Evolutionary conservation across 352 stramenopile species (phyloP).

Genomic region (Phytophthora hybrid): DNA sequence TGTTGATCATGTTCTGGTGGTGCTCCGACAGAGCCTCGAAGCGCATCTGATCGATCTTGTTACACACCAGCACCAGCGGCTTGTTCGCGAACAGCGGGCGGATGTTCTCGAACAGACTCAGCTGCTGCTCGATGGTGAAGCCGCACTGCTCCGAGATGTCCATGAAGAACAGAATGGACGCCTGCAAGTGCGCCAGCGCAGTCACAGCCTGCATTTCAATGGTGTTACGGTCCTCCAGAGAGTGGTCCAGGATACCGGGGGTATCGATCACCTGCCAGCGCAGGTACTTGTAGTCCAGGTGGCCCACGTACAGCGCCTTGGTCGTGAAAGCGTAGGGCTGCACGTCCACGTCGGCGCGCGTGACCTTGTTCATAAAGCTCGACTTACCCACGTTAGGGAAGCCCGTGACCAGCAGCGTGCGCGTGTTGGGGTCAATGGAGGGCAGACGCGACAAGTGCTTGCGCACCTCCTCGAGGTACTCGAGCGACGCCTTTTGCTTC

Average conservation of each 20-base stretch:
- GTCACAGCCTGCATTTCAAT: constrained; percentile 99
- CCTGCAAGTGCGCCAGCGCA: constrained; percentile 98
- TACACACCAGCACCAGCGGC: constrained; percentile 98
- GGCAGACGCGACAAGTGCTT: constrained; percentile 99
- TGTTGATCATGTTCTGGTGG: constrained; percentile 87
- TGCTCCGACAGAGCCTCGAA: constrained; percentile 90
- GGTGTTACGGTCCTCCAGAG: constrained; percentile 99
- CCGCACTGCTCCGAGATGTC: constrained; percentile 99
- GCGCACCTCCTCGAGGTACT: constrained; percentile 97
- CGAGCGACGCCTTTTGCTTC: constrained; percentile 98
- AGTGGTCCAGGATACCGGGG: constrained; percentile 99
- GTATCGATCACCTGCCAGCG: constrained; percentile 99
- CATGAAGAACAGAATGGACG: constrained; percentile 99
- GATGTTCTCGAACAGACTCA: constrained; percentile 98
- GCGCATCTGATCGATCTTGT: constrained; percentile 98
- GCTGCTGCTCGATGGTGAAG: constrained; percentile 99
- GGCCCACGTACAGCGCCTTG: constrained; percentile 99
- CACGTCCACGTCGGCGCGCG: constrained; percentile 99
- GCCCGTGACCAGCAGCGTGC: constrained; percentile 98
- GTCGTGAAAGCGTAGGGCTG: constrained; percentile 99
- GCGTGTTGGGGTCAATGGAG: constrained; percentile 99
- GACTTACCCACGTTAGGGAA: constrained; percentile 99
- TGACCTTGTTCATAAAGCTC: constrained; percentile 99
- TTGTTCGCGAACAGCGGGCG: constrained; percentile 99
- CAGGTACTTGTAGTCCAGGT: constrained; percentile 99